Conservation (phyloP, 2,329 filamentous ascomycete species). For the Fusarium hostae region DNA sequence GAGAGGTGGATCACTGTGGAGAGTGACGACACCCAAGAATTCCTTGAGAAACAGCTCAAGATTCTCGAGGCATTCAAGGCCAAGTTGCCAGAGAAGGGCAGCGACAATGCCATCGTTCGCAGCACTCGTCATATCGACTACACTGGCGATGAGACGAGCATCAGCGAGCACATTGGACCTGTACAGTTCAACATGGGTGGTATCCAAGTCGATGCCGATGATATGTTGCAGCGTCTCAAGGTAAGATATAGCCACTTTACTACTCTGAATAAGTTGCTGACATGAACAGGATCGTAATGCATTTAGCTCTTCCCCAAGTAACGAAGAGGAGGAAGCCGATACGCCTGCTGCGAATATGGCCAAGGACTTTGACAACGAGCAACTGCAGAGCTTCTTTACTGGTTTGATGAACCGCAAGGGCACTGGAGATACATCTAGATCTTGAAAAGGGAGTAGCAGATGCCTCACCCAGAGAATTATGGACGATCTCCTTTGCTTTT, state of each 20-base stretch:
- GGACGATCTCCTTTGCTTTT: background rate
- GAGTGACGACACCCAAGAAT: constrained; percentile 76
- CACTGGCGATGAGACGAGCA: constrained; percentile 57
- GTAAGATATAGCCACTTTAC: constrained; percentile 57
- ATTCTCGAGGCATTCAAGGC: constrained; percentile 74
- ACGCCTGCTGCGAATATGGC: constrained; percentile 55
- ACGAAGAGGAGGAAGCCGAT: constrained; percentile 52
- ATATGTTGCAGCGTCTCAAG: constrained; percentile 89
- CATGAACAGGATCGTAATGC: constrained; percentile 65
- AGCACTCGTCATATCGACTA: constrained; percentile 47
- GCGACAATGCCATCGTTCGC: constrained; percentile 39
- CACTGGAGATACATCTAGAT: constrained; percentile 30
- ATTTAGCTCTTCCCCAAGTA: constrained; percentile 59
- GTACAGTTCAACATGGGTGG: constrained; percentile 99
- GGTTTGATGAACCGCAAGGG: constrained; percentile 67
- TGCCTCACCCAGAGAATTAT: background rate
- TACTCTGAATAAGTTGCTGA: constrained; percentile 30
- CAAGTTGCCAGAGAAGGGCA: constrained; percentile 61
- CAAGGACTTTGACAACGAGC: constrained; percentile 62
- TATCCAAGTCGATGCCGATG: constrained; percentile 94
- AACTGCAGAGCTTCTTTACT: constrained; percentile 69
- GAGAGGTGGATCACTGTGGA: constrained; percentile 50
- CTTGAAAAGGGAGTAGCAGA: constrained; percentile 11
- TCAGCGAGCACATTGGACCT: constrained; percentile 87
- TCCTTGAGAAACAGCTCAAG: constrained; percentile 79